A percentile compares a stretch with the other conserved stretches of the same genome.
Evolutionary conservation across 805 yeast species (phyloP).

Genomic region (Monosporozyma aerobia): DNA sequence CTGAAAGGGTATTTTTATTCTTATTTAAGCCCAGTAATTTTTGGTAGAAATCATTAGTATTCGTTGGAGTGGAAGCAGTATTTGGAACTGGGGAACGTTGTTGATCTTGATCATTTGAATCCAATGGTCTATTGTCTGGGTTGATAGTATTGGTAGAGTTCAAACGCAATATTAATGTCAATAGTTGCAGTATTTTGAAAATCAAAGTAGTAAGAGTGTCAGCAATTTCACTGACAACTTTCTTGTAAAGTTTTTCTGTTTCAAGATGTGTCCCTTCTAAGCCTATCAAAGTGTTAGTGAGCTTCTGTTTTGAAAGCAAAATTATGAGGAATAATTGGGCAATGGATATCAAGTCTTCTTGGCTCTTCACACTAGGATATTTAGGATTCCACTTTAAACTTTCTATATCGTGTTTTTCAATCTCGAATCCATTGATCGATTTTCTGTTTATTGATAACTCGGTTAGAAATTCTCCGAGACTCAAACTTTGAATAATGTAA

Average conservation of each 20-base stretch:
- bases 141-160: slow-evolving; percentile 28
- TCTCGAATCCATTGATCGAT: slow-evolving; percentile 9
- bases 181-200: slow-evolving; percentile 16
- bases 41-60: slow-evolving; percentile 21
- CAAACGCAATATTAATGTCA: slow-evolving; percentile 19
- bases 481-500: slow-evolving; percentile 18
- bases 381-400: slow-evolving; percentile 12
- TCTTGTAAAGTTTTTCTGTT: slow-evolving; percentile 6
- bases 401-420: background rate
- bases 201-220: slow-evolving; percentile 17
- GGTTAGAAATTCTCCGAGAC: slow-evolving; percentile 20
- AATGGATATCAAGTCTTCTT: background rate
- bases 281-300: slow-evolving; percentile 13
- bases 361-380: slow-evolving; percentile 1
- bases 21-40: slow-evolving; percentile 22
- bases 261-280: slow-evolving; percentile 7
- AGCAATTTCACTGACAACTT: slow-evolving; percentile 11
- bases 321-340: slow-evolving; percentile 14
- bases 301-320: slow-evolving; percentile 13
- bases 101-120: background rate
- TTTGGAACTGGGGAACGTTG: background rate
- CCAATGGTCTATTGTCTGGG: slow-evolving; percentile 14
- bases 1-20: slow-evolving; percentile 7
- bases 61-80: background rate
- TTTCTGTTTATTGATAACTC: slow-evolving; percentile 19